Evolutionary conservation across 257 asterid species (phyloP), one percentile per base, ranked within the genome.

Genomic region (Coffea eugenioides): DNA sequence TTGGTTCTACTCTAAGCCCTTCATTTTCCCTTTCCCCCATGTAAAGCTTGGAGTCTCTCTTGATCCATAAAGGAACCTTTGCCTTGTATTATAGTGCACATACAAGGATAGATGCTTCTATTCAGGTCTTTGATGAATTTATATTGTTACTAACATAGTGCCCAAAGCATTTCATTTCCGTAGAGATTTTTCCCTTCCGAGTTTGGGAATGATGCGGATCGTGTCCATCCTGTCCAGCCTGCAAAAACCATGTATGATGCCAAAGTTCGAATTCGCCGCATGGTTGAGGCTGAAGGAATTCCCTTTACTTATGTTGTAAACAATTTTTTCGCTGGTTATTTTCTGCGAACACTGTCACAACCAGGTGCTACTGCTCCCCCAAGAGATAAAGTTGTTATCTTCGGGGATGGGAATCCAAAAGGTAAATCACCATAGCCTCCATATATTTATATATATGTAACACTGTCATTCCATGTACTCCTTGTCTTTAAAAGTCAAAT

Each of bases 111-210:
- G 25, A 73, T 27, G 27, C 31, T 73, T 18, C 49, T 21, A 5
- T 57, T 6, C 2, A 27, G 57, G 31, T 61, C 66, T 7, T 34
- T 8, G 69, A 36, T 16, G 64, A 27, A 57, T 56, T 74, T 49
- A n/a, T 74, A 57, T 16, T 20, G 25, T 57, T 51, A 23, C 2
- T 73, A 73, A 73, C 77, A 2, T 27, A 46, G 6, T 9, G 34
- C 45, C 51, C 20, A 8, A 6, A 5, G 5, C 66, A 20, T 76
- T 64, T 73, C 3, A 20, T 36, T n/a, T 79, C 61, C 8, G 36
- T 80, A 90, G 94, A 80, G 90, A 46, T 90, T 88, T 86, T 82
- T 87, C 67, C 92, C 92, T 23, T 88, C 92, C 6, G 94, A 88
- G 71, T 90, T 87, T 80, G 92, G 91, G 45, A 87, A 77, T 34